These are phyloP conservation scores for Podospora comata DNA, from an alignment of 495 filamentous ascomycete genomes.

Conservation along the genomic window DNA sequence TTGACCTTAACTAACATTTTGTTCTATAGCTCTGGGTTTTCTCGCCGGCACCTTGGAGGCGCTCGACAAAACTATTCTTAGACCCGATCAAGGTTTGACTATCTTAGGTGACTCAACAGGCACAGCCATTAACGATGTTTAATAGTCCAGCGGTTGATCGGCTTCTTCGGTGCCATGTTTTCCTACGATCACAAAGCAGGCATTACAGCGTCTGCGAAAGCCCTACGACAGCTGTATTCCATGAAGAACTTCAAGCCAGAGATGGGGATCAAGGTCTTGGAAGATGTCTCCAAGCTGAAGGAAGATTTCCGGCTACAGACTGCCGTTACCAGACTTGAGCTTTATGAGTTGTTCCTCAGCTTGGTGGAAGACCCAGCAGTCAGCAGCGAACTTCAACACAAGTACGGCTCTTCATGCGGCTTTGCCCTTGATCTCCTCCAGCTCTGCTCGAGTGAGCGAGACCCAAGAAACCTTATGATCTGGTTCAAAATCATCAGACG, in stretches of 20 bases:
- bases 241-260: constrained; percentile 48
- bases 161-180: constrained; percentile 51
- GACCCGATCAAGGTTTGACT: constrained; percentile 38
- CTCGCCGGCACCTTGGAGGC: constrained; percentile 44
- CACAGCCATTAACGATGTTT: background rate
- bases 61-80: constrained; percentile 38
- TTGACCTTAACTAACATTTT: background rate
- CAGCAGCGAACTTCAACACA: constrained; percentile 40
- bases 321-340: constrained; percentile 42
- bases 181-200: constrained; percentile 50
- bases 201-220: constrained; percentile 46
- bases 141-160: constrained; percentile 38
- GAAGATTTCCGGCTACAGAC: constrained; percentile 49
- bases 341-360: constrained; percentile 45
- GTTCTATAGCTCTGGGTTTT: constrained; percentile 39
- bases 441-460: constrained; percentile 47
- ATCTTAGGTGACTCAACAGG: too few species aligned
- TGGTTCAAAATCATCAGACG: constrained; percentile 45
- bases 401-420: constrained; percentile 36
- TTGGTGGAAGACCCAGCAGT: constrained; percentile 39
- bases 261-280: constrained; percentile 41
- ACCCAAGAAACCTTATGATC: constrained; percentile 47
- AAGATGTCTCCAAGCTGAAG: constrained; percentile 42
- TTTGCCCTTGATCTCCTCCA: constrained; percentile 42
- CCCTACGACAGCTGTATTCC: constrained; percentile 39